Conservation (phyloP, 345 rosid genomes). For the Eucalyptus tenuipes region DNA sequence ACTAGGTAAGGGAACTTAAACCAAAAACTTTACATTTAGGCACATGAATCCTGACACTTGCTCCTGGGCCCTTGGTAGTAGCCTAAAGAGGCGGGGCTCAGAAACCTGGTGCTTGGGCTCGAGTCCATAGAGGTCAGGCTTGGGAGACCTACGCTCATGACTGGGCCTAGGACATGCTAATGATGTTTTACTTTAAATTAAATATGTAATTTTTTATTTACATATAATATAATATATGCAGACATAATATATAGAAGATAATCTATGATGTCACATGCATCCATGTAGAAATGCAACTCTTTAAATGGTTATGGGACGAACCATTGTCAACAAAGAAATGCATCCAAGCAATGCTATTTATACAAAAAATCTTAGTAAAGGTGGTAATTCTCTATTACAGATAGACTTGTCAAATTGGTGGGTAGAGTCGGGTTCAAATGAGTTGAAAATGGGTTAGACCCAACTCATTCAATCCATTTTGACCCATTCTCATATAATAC, state of each 20-base stretch:
- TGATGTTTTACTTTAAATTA: background rate
- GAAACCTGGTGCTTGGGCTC: rapidly evolving
- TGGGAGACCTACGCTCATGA: background rate
- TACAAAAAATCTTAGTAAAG: background rate
- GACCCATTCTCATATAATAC: background rate
- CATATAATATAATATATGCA: background rate
- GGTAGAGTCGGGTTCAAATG: background rate
- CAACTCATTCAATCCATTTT: background rate
- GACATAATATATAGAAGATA: background rate
- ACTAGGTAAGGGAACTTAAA: background rate
- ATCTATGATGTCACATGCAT: background rate
- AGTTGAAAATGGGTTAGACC: background rate
- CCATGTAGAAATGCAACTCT: background rate
- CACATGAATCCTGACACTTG: background rate
- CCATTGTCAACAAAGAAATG: background rate
- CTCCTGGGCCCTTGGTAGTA: background rate
- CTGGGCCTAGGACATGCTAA: background rate
- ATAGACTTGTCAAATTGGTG: background rate
- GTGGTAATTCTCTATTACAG: background rate
- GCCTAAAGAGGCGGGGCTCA: background rate
- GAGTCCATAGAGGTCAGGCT: background rate
- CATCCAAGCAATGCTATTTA: background rate
- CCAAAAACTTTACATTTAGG: background rate
- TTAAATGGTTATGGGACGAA: background rate
- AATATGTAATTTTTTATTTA: background rate